phyloP scores from a whole-genome alignment of 2,329 filamentous ascomycete genomes.

The Botrytis deweyae region DNA sequence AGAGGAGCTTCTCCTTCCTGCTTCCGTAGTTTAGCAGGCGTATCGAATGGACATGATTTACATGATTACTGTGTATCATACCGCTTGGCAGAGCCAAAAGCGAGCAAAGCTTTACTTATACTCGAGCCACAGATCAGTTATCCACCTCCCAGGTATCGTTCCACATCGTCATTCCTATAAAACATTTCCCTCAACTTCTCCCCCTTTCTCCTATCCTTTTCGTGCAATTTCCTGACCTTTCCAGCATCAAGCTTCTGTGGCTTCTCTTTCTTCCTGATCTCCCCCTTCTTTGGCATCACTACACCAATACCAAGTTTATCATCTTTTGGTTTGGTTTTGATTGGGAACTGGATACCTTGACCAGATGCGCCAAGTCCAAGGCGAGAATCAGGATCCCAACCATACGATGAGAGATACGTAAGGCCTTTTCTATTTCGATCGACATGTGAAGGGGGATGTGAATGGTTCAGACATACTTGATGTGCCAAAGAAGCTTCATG shows the following conservation, averaged over 20 bases:
- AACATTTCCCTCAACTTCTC: slow-evolving; percentile 69
- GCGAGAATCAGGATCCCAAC: slow-evolving; percentile 73
- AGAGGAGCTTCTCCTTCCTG: background rate
- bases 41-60: background rate
- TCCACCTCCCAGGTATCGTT: slow-evolving; percentile 55
- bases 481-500: slow-evolving; percentile 68
- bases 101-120: background rate
- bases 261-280: slow-evolving; percentile 44
- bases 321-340: slow-evolving; percentile 68
- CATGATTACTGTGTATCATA: background rate
- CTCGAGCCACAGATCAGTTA: background rate
- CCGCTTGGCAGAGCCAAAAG: background rate
- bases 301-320: slow-evolving; percentile 73
- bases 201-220: slow-evolving; percentile 60
- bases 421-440: slow-evolving; percentile 71
- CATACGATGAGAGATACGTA: slow-evolving; percentile 62
- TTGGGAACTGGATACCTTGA: slow-evolving; percentile 69
- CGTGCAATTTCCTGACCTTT: slow-evolving; percentile 61
- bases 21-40: no score
- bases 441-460: slow-evolving; percentile 69
- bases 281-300: slow-evolving; percentile 41
- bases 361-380: slow-evolving; percentile 68
- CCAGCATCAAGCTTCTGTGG: slow-evolving; percentile 64
- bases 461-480: slow-evolving; percentile 67
- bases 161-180: slow-evolving; percentile 71